A percentile compares a stretch with the other conserved stretches of the same genome.
Conservation (phyloP, 257 asterid species). For the Capsicum baccatum region DNA sequence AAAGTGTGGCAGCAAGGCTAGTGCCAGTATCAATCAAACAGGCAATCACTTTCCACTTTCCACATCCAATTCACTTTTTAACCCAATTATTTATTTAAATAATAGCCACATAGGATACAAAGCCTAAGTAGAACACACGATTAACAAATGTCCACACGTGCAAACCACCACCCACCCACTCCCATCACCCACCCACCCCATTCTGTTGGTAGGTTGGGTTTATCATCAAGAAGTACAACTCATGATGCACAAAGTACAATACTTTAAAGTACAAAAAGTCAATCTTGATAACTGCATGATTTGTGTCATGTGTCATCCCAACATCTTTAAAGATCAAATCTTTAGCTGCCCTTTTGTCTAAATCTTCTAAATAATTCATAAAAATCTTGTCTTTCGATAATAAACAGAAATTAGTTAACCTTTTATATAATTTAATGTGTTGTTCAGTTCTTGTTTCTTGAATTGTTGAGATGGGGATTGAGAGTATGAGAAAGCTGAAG, state of each 20-base stretch:
- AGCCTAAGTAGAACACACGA: not conserved
- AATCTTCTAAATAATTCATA: not conserved
- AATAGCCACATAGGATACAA: not conserved
- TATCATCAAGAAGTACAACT: not conserved
- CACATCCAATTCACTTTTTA: not conserved
- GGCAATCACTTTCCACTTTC: not conserved
- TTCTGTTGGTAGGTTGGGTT: not conserved
- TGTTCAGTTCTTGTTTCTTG: slow-evolving; percentile 28
- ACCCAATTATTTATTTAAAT: not conserved
- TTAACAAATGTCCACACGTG: not conserved
- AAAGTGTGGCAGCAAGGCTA: not conserved
- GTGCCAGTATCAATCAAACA: not conserved
- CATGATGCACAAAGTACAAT: not conserved
- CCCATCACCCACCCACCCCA: too few species aligned
- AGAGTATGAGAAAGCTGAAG: slow-evolving; percentile 53
- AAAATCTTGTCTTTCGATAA: slow-evolving; percentile 20
- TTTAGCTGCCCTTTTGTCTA: not conserved
- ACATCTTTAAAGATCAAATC: not conserved
- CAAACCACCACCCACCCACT: not conserved
- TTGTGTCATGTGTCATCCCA: not conserved
- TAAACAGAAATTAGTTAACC: not conserved
- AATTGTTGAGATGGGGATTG: slow-evolving; percentile 40
- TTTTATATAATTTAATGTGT: not conserved
- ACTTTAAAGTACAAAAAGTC: not conserved
- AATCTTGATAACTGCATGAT: not conserved